Conservation (phyloP, 2,329 filamentous ascomycete genomes). For the Ceratocystis cubensis region DNA sequence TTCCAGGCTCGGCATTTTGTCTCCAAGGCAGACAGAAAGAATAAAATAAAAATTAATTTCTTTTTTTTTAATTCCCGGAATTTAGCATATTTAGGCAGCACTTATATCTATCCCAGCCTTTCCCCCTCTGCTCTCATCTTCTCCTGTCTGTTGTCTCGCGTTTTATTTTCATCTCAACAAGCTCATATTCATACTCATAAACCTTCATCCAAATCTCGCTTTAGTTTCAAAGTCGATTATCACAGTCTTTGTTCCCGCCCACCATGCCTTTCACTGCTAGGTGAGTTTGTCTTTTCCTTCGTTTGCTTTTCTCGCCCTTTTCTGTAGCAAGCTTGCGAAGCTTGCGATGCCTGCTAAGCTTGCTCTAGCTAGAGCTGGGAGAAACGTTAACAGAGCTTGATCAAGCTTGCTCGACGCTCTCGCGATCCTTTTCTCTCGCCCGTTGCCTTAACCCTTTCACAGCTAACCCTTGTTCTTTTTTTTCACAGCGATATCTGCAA, state of each 20-base stretch:
- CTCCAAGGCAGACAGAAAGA: background rate
- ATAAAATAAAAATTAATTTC: background rate
- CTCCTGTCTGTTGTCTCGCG: background rate
- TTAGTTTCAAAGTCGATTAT: background rate
- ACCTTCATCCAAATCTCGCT: background rate
- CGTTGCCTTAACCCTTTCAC: background rate
- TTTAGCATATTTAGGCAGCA: background rate
- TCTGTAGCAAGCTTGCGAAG: background rate
- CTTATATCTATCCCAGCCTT: background rate
- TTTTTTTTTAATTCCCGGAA: background rate
- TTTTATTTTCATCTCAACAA: background rate
- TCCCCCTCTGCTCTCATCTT: background rate
- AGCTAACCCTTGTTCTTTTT: slow-evolving; percentile 15
- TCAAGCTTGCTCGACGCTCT: background rate
- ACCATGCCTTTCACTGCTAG: slow-evolving; percentile 49
- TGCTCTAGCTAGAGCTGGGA: background rate
- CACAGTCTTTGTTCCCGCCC: slow-evolving; percentile 19
- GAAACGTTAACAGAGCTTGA: too few relatives aligned
- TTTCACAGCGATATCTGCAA: slow-evolving; percentile 44
- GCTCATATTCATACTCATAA: background rate
- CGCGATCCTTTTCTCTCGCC: background rate
- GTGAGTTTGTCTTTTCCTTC: slow-evolving; percentile 30
- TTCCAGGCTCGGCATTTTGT: background rate
- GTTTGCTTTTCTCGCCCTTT: too few relatives aligned
- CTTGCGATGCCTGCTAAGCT: background rate